These are phyloP conservation scores for Amylocarpus encephaloides DNA, from an alignment of 2,329 filamentous ascomycete genomes.

Conservation along the genomic window DNA sequence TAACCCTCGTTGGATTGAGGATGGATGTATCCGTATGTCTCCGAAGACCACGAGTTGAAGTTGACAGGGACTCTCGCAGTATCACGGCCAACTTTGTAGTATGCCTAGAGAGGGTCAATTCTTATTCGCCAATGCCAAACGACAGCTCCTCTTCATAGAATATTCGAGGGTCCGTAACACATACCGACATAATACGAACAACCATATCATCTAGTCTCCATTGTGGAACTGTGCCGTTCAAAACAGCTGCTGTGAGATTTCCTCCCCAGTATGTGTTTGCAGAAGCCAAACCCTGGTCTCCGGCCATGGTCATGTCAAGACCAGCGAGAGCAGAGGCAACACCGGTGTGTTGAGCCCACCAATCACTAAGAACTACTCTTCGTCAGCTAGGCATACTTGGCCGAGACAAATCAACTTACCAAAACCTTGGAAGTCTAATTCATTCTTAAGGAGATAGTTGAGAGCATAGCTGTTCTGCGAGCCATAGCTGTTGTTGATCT, in stretches of 20 bases:
- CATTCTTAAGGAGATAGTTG: slow-evolving; percentile 71
- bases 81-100: slow-evolving; percentile 37
- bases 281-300: slow-evolving; percentile 69
- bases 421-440: slow-evolving; percentile 76
- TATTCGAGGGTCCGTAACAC: slow-evolving; percentile 34
- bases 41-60: slow-evolving; percentile 80
- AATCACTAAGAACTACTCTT: slow-evolving; percentile 62
- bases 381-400: slow-evolving; percentile 7
- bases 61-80: slow-evolving; percentile 48
- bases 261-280: slow-evolving; percentile 62
- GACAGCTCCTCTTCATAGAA: no score
- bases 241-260: slow-evolving; percentile 78
- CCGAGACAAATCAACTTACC: slow-evolving; percentile 12
- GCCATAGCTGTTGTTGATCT: slow-evolving; percentile 71
- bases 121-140: no score
- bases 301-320: slow-evolving; percentile 81
- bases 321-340: slow-evolving; percentile 65
- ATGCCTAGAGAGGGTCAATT: slow-evolving; percentile 4
- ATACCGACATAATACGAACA: slow-evolving; percentile 65
- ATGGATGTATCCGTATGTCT: slow-evolving; percentile 68
- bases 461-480: slow-evolving; percentile 73
- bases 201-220: slow-evolving; percentile 91
- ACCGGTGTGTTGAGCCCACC: slow-evolving; percentile 68
- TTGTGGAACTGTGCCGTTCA: slow-evolving; percentile 84
- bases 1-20: slow-evolving; percentile 55